Percentiles rank a stretch among this genome's conserved stretches.
Conservation (phyloP, 495 filamentous ascomycete species). For the Durotheca rogersii region DNA sequence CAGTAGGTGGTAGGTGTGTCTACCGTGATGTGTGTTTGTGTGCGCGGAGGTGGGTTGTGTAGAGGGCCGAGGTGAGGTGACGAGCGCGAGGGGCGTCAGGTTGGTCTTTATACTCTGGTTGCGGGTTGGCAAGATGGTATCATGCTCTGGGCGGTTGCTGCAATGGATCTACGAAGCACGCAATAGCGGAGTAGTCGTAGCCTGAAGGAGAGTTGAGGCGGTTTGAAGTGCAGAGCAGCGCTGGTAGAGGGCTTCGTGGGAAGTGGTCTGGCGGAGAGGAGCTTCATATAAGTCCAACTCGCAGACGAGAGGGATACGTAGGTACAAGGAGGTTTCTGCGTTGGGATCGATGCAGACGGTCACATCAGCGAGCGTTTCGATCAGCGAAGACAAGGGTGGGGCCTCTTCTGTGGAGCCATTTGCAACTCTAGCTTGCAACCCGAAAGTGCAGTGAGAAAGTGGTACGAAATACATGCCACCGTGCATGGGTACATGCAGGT, state of each 20-base stretch:
- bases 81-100: constrained; percentile 9
- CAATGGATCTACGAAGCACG: constrained; percentile 22
- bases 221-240: constrained; percentile 23
- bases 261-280: constrained; percentile 35
- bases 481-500: no score
- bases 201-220: constrained; percentile 11
- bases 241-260: constrained; percentile 27
- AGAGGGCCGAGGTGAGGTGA: constrained; percentile 13
- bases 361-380: constrained; percentile 37
- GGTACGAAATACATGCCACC: no score
- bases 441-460: no score
- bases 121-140: constrained; percentile 28
- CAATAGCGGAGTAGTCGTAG: constrained; percentile 26
- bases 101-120: constrained; percentile 23
- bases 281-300: constrained; percentile 40
- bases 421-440: constrained; percentile 33
- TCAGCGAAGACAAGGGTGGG: constrained; percentile 31
- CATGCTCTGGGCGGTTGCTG: constrained; percentile 28
- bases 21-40: constrained; percentile 5
- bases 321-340: constrained; percentile 27
- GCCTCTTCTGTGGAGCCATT: constrained; percentile 34
- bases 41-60: neutral
- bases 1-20: no score
- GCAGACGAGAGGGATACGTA: constrained; percentile 24
- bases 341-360: constrained; percentile 31